These are phyloP conservation scores for Calophaca sinica DNA, from an alignment of 306 rosid genomes.

Conservation along the genomic window DNA sequence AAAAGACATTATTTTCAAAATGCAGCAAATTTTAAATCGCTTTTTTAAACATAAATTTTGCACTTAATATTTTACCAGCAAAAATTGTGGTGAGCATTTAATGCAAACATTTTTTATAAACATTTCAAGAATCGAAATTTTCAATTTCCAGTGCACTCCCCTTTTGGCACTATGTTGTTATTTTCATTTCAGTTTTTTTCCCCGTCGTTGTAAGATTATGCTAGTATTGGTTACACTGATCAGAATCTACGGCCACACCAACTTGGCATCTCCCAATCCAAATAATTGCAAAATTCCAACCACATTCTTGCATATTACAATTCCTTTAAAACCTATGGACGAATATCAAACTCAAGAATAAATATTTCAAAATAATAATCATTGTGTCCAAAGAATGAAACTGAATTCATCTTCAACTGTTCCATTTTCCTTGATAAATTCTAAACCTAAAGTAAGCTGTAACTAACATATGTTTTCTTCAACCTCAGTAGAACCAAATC, in stretches of 20 bases:
- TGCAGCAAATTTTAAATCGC: too few species aligned
- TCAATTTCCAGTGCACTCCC: too few species aligned
- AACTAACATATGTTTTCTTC: slow-evolving; percentile 2
- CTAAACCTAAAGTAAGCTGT: slow-evolving; percentile 21
- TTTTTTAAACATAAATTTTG: too few species aligned
- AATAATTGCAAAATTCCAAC: slow-evolving; percentile 29
- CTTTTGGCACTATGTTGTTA: too few species aligned
- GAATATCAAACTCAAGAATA: slow-evolving; percentile 6
- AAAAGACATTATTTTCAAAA: too few species aligned
- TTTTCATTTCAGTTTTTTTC: too few species aligned
- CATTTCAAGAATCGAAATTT: too few species aligned
- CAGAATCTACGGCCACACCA: background rate
- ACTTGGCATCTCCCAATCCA: background rate
- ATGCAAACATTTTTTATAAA: too few species aligned
- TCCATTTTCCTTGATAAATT: background rate
- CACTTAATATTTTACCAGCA: too few species aligned
- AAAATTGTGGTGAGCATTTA: too few species aligned
- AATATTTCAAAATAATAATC: slow-evolving; percentile 35
- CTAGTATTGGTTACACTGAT: background rate
- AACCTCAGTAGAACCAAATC: slow-evolving; percentile 23
- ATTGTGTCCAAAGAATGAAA: slow-evolving; percentile 19
- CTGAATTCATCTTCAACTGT: background rate
- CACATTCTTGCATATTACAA: slow-evolving; percentile 2
- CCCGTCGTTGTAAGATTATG: too few species aligned
- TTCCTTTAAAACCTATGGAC: background rate